phyloP scores from a whole-genome alignment of 2,329 filamentous ascomycete genomes.

The Drechmeria coniospora region DNA sequence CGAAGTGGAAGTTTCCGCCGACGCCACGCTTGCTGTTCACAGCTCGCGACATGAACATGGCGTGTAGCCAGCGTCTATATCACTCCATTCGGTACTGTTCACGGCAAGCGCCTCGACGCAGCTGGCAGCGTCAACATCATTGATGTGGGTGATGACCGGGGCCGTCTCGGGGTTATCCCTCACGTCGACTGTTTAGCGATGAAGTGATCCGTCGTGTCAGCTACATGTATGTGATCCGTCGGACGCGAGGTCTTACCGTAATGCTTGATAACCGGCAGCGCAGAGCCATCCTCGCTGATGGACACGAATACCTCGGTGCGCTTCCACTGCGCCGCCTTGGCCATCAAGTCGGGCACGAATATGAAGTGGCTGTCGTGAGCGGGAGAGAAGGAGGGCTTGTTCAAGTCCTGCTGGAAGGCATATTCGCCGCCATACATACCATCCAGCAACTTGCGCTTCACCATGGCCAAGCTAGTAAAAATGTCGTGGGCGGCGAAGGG shows the following conservation, averaged over 20 bases:
- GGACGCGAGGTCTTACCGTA: slow-evolving; percentile 5
- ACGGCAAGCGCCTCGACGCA: slow-evolving; percentile 9
- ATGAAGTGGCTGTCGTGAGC: slow-evolving; percentile 51
- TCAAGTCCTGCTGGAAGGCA: slow-evolving; percentile 38
- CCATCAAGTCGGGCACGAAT: slow-evolving; percentile 6
- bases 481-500: slow-evolving; percentile 32
- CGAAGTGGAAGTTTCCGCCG: slow-evolving; percentile 15
- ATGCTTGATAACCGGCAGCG: slow-evolving; percentile 9
- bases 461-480: slow-evolving; percentile 25
- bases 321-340: slow-evolving; percentile 4
- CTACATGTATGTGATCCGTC: not conserved
- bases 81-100: slow-evolving; percentile 8
- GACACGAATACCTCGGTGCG: slow-evolving; percentile 22
- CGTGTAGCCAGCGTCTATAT: slow-evolving; percentile 18
- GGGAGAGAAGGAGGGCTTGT: slow-evolving; percentile 27
- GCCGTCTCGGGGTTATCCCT: slow-evolving; percentile 8
- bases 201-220: no score
- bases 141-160: slow-evolving; percentile 11
- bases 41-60: slow-evolving; percentile 17
- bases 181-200: slow-evolving; percentile 8
- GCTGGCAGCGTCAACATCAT: slow-evolving; percentile 10
- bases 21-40: slow-evolving; percentile 5
- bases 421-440: slow-evolving; percentile 35
- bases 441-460: slow-evolving; percentile 24
- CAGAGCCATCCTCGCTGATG: slow-evolving; percentile 15